Percentiles rank a stretch among this genome's conserved stretches.
Conservation (phyloP, 2,329 filamentous ascomycete species). For the Graphiopsis chlorocephala region DNA sequence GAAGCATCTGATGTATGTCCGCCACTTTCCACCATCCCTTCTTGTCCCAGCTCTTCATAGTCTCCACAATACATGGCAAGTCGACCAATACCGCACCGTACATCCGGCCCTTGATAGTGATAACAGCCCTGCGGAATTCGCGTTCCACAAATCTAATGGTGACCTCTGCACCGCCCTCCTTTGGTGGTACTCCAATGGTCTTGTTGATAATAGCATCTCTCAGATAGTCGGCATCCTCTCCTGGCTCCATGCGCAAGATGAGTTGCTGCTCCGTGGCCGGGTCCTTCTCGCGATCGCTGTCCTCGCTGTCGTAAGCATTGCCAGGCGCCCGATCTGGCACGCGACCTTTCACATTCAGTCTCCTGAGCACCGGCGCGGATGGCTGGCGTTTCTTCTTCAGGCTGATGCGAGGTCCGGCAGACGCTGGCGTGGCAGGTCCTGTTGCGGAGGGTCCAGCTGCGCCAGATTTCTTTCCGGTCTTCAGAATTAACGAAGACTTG, state of each 20-base stretch:
- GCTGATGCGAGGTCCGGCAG: conserved; percentile 13
- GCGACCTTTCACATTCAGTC: conserved; percentile 47
- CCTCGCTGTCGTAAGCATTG: conserved; percentile 94
- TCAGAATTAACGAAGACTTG: conserved; percentile 35
- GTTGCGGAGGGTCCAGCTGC: neutral
- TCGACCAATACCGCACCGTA: conserved; percentile 81
- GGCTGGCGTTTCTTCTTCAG: conserved; percentile 17
- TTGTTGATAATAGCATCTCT: conserved; percentile 71
- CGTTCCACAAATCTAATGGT: conserved; percentile 73
- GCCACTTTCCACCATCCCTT: conserved; percentile 85
- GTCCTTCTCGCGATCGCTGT: conserved; percentile 83
- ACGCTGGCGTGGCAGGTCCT: conserved; percentile 7
- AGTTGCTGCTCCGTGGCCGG: conserved; percentile 88
- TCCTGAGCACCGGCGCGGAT: conserved; percentile 18
- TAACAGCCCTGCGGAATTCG: conserved; percentile 69
- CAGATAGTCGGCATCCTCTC: conserved; percentile 81
- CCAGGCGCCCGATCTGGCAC: conserved; percentile 69
- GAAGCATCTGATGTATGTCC: conserved; percentile 84
- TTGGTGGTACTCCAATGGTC: conserved; percentile 65
- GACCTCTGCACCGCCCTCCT: conserved; percentile 71
- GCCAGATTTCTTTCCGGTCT: conserved; percentile 29
- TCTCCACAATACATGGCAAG: conserved; percentile 81
- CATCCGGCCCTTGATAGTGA: conserved; percentile 65
- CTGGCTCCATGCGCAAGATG: conserved; percentile 81
- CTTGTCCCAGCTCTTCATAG: conserved; percentile 90